Conservation (phyloP, 208 protist genomes). For the Jaenimonas drosophilae region DNA sequence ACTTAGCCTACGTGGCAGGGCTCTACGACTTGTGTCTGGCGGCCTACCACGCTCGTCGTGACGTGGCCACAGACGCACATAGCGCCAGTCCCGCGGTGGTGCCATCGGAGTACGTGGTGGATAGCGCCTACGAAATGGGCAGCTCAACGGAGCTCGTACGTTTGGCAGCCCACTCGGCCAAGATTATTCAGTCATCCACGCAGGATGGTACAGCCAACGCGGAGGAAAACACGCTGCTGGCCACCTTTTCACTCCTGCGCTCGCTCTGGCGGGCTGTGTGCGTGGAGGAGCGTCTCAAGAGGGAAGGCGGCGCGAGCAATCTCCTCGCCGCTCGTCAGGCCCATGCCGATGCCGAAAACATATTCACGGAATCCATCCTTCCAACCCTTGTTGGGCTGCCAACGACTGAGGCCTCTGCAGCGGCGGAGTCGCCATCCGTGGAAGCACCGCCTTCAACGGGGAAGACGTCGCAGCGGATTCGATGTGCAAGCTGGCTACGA, state of each 20-base stretch:
- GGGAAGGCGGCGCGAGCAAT: background rate
- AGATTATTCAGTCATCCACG: slow-evolving; percentile 6
- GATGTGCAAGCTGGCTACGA: slow-evolving; percentile 6
- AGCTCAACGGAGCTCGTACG: slow-evolving; percentile 27
- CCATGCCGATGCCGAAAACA: background rate
- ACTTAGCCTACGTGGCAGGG: slow-evolving; percentile 35
- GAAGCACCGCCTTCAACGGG: background rate
- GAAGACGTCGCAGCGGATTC: background rate
- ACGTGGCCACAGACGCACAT: slow-evolving; percentile 4
- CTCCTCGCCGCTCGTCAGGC: background rate
- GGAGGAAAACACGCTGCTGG: slow-evolving; percentile 2
- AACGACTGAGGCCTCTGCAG: too few species aligned
- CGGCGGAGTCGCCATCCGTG: background rate
- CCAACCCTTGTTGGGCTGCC: too few species aligned
- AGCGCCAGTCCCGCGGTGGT: background rate
- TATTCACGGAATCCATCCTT: background rate
- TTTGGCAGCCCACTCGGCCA: slow-evolving; percentile 23
- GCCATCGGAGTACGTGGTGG: slow-evolving; percentile 38
- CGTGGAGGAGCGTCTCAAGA: slow-evolving; percentile 22
- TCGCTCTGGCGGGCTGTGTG: slow-evolving; percentile 58
- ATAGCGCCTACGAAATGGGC: slow-evolving; percentile 54
- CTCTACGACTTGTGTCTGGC: slow-evolving; percentile 37
- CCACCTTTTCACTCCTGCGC: slow-evolving; percentile 43
- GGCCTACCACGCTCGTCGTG: slow-evolving; percentile 34
- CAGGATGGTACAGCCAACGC: background rate